Conservation (phyloP, 2,329 filamentous ascomycete genomes). For the Aspergillus awamori region DNA sequence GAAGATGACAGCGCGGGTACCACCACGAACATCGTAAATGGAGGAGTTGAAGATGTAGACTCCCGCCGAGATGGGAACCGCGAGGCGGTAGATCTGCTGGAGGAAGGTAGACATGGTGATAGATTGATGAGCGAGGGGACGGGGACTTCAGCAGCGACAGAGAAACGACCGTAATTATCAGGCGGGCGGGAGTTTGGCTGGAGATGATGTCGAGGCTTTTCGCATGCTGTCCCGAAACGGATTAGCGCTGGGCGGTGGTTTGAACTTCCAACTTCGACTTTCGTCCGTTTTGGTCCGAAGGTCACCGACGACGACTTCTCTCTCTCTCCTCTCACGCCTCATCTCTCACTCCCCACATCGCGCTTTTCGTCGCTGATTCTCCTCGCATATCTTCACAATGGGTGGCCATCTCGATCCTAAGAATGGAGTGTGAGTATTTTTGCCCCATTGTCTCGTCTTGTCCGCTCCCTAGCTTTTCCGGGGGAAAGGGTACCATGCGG, state of each 20-base stretch:
- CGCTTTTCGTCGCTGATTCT: slow-evolving; percentile 18
- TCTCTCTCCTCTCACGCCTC: slow-evolving; percentile 17
- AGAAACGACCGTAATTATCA: neutral
- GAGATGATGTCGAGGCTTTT: slow-evolving; percentile 43
- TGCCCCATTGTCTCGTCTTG: neutral
- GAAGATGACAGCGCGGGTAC: slow-evolving; percentile 95
- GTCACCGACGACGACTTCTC: slow-evolving; percentile 30
- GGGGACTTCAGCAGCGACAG: slow-evolving; percentile 8
- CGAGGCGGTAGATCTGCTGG: slow-evolving; percentile 48
- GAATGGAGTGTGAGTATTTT: slow-evolving; percentile 47
- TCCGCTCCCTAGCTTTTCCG: slow-evolving; percentile 13
- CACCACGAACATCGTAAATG: slow-evolving; percentile 96
- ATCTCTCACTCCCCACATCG: slow-evolving; percentile 18
- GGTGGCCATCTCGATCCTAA: slow-evolving; percentile 45
- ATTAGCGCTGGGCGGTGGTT: slow-evolving; percentile 35
- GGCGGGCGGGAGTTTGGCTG: slow-evolving; percentile 17
- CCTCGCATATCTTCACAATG: slow-evolving; percentile 36
- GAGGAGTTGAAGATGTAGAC: slow-evolving; percentile 72
- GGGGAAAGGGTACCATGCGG: slow-evolving; percentile 12
- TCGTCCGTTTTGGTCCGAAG: slow-evolving; percentile 34
- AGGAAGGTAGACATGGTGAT: slow-evolving; percentile 52
- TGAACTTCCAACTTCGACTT: slow-evolving; percentile 30
- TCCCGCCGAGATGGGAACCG: slow-evolving; percentile 73
- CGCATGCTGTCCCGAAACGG: slow-evolving; percentile 36
- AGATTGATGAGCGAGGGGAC: slow-evolving; percentile 12